Conservation (phyloP, 1,139 yeast genomes). For the Kurtzmaniella quercitrusa region DNA sequence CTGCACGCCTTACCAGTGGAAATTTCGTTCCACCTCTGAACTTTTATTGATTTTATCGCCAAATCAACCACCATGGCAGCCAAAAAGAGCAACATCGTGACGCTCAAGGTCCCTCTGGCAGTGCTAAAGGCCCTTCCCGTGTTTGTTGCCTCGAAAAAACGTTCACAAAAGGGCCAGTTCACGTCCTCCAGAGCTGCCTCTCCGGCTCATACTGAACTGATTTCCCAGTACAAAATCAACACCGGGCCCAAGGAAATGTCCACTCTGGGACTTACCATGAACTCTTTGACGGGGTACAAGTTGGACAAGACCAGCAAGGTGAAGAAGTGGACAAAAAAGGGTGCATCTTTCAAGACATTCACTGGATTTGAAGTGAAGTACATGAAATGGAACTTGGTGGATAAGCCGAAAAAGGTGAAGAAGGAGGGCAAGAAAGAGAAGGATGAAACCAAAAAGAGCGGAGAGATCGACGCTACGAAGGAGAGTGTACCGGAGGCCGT, state of each 20-base stretch:
- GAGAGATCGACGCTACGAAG: slow-evolving; percentile 5
- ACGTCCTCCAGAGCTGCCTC: slow-evolving; percentile 5
- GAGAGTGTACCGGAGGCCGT: background rate
- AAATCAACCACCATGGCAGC: slow-evolving; percentile 22
- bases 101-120: slow-evolving; percentile 25
- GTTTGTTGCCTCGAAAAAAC: slow-evolving; percentile 29
- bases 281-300: slow-evolving; percentile 17
- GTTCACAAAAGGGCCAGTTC: slow-evolving; percentile 19
- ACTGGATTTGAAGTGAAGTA: slow-evolving; percentile 54
- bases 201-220: slow-evolving; percentile 1
- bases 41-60: too few relatives aligned
- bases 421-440: slow-evolving; percentile 5
- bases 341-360: slow-evolving; percentile 48
- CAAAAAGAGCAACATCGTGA: slow-evolving; percentile 31
- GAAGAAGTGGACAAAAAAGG: slow-evolving; percentile 49
- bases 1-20: background rate
- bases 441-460: slow-evolving; percentile 4
- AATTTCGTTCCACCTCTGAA: background rate
- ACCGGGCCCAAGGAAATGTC: slow-evolving; percentile 40
- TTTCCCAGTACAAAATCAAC: slow-evolving; percentile 27
- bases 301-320: slow-evolving; percentile 48
- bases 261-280: slow-evolving; percentile 42
- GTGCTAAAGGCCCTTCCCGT: slow-evolving; percentile 33
- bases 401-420: slow-evolving; percentile 7
- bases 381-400: slow-evolving; percentile 27